Conservation (phyloP, 2,329 filamentous ascomycete genomes). For the Diaporthe ampelina region DNA sequence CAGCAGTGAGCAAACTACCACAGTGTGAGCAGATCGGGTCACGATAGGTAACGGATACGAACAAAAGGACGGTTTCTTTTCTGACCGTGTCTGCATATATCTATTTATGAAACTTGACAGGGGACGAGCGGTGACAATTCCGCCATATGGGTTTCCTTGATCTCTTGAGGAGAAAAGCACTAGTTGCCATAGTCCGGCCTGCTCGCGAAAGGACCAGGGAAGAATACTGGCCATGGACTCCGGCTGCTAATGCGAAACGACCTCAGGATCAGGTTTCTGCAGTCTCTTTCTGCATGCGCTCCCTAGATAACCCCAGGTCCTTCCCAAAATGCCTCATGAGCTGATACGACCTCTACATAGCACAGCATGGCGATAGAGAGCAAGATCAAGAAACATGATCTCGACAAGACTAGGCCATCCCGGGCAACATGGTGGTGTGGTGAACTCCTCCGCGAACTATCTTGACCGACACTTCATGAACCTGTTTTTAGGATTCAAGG, state of each 20-base stretch:
- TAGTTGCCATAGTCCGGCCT: no score
- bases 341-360: not conserved
- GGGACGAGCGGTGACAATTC: not conserved
- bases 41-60: constrained; percentile 7
- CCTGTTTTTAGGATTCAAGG: not conserved
- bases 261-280: not conserved
- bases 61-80: not conserved
- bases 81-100: not conserved
- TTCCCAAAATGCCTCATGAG: not conserved
- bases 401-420: not conserved
- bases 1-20: no score
- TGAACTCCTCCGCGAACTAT: not conserved
- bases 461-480: not conserved
- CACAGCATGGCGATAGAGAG: not conserved
- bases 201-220: not conserved
- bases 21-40: not conserved
- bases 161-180: no score
- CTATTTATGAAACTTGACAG: not conserved
- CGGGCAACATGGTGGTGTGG: constrained; percentile 4
- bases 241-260: no score
- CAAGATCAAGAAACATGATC: not conserved
- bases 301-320: not conserved
- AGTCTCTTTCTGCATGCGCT: not conserved
- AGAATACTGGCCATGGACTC: not conserved
- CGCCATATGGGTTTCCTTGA: not conserved